These are phyloP conservation scores for Iris macrosiphon DNA, from an alignment of 106 monocot genomes.

Conservation along the genomic window DNA sequence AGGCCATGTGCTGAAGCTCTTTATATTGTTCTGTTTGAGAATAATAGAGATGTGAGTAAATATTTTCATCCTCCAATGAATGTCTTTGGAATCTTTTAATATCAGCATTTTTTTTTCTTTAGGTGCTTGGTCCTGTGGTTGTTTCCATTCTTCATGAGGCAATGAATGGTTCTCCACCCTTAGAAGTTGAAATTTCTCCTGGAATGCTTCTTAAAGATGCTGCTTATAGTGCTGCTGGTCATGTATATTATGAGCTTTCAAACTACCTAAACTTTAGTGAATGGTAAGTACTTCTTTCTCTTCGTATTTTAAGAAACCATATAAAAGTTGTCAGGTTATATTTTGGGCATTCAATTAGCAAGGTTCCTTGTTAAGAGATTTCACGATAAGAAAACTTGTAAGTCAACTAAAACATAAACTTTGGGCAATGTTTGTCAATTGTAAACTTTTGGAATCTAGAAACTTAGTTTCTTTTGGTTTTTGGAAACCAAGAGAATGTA, in stretches of 20 bases:
- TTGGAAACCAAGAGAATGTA: no score
- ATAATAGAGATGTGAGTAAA: slow-evolving; percentile 66
- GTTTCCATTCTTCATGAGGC: slow-evolving; percentile 91
- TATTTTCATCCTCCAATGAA: not conserved
- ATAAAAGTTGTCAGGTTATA: not conserved
- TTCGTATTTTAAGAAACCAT: not conserved
- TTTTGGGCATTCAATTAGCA: no score
- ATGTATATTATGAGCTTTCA: slow-evolving; percentile 99
- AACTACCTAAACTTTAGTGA: slow-evolving; percentile 79
- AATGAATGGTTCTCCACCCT: slow-evolving; percentile 59
- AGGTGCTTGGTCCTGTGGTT: slow-evolving; percentile 83
- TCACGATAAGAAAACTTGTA: no score
- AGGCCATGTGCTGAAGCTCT: slow-evolving; percentile 98
- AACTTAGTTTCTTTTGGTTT: no score
- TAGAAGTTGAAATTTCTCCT: slow-evolving; percentile 63
- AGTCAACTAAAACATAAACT: no score
- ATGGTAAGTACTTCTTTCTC: slow-evolving; percentile 41
- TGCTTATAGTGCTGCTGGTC: slow-evolving; percentile 90
- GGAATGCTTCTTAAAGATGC: slow-evolving; percentile 98
- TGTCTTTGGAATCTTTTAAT: slow-evolving; percentile 5
- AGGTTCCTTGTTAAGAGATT: no score
- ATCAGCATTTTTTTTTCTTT: slow-evolving; percentile 12
- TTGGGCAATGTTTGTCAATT: no score
- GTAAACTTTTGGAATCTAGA: no score
- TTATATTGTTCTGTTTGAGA: slow-evolving; percentile 94